phyloP scores from a whole-genome alignment of 805 yeast species.

The Candida coleopterorum region DNA sequence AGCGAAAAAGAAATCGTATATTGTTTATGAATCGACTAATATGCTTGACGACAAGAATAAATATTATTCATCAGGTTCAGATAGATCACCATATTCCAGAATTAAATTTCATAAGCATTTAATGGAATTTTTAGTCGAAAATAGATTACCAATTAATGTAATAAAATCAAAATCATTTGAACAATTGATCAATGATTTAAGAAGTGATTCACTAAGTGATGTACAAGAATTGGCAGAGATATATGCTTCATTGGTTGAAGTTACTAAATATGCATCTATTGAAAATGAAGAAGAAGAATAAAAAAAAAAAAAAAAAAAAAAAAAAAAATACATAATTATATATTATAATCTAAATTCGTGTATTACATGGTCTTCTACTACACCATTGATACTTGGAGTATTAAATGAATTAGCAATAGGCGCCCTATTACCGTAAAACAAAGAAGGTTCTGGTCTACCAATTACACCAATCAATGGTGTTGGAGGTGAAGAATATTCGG shows the following conservation, averaged over 20 bases:
- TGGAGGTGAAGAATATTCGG: conserved; percentile 10
- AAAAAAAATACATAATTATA: no score
- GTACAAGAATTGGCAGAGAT: conserved; percentile 42
- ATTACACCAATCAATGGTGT: conserved; percentile 4
- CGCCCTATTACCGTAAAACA: conserved; percentile 42
- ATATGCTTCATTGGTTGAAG: conserved; percentile 43
- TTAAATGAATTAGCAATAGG: conserved; percentile 27
- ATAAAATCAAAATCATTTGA: conserved; percentile 49
- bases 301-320: no score
- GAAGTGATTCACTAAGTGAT: conserved; percentile 45
- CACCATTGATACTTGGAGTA: conserved; percentile 20
- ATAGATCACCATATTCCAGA: conserved; percentile 40
- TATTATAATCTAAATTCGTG: conserved; percentile 27
- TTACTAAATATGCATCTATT: conserved; percentile 22
- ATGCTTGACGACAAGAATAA: conserved; percentile 1
- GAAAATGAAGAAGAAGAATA: no score
- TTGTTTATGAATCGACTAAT: neutral
- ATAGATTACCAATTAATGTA: conserved; percentile 43
- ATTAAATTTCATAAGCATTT: conserved; percentile 48
- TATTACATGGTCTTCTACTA: conserved; percentile 27
- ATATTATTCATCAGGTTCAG: conserved; percentile 23
- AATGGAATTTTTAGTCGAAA: conserved; percentile 47
- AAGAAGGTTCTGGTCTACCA: conserved; percentile 21
- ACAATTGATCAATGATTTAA: conserved; percentile 46
- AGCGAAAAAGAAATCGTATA: conserved; percentile 1